Base-by-base conservation (phyloP, 495 filamentous ascomycete species). In the Talaromyces nanjingensis region DNA sequence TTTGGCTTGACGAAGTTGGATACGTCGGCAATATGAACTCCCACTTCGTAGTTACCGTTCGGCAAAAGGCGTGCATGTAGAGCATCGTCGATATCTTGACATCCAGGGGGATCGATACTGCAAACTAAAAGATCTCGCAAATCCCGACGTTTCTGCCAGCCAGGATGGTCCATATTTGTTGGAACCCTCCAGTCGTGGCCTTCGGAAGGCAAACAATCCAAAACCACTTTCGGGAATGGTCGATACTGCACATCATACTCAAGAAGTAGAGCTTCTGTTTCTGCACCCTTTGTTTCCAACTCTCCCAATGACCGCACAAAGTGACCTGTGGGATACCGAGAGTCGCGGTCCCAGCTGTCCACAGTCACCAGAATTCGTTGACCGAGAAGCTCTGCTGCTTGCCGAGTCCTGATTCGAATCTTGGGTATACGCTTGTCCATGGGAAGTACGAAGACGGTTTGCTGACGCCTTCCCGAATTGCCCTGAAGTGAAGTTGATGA, bases 401-500 rank as follows among this genome's bases (percentile, higher is more conserved):
- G 96, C 31, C 94, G 83, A 22, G 94, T 98, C 25, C 91, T 88
- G 54, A 98, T 79, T 63, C 93, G 85, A 65, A 98, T 98, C 77
- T 97, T 98, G 0, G 94, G 94, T 27, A 98, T 89, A 59, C 90
- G 86, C 77, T 96, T 98, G 74, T 98, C 92, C 96, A 98, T 98
- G 2, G 96, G 92, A 37, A 97, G 83, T 4, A 98, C 80, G 71
- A 98, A 98, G 11, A 98, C 91, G 25, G 82, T 93, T 72, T 98
- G 92, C 68, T 96, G 93, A 63, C 87, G 87, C 29, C 92, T 81
- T 39, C 90, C 89, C 63, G 92, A 85, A 47, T 83, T 87, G 5
- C 78, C 80, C 20, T 86, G 83, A 18, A 88, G 82, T 60, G 88
- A 85, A 42, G 91, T 89, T 14, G 96, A 96, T 14, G 86, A 89